Base-by-base conservation (phyloP, 371 early-diverging fungal species). In the Chytridium lagenaria region DNA sequence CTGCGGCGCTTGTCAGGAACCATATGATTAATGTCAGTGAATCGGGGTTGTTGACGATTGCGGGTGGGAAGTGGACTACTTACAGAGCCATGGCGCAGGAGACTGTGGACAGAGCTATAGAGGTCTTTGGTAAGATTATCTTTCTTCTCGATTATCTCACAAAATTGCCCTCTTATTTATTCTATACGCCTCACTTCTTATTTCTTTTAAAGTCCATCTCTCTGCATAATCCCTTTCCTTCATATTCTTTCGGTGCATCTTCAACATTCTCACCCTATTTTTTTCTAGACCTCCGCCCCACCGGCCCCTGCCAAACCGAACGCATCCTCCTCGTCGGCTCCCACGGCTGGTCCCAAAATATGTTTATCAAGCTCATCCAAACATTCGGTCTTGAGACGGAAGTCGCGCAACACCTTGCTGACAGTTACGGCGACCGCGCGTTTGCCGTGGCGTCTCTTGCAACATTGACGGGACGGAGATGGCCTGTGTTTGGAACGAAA, bases 1-100 rank as follows among this genome's bases (percentile, higher is more conserved):
- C 98, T 1, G 92, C 93, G 71, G 90, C 91, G 30, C 87, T 99
- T 70, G 98, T 99, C 12, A 93, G 99, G 76, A 98, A 93, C 83
- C 99, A 99, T 78, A 92, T 98, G 91, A 92, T 99, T 75, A 86
- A 94, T 73, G 93, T 93, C 50, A 92, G 92, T 57, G 84, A 89
- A 36, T 88, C 90, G 67, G 94, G 94, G 7, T 80, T 99, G 65
- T 80, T 99, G 71, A 97, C 99, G 5, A 93, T 99, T 78, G 94
- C 99, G 23, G 99, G 99, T 72, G 99, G 99, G 67, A 99, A 99
- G 81, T 99, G 99, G 99, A 99, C 99, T 0, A 99, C 99, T 0
- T 99, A 96, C 84, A 92, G 99, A 74, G 91, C 92, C 69, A 99
- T 99, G 99, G 99, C 99, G 31, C 89, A 96, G 77, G 98, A 99